These are phyloP conservation scores for Herpetomonas samuelpessoai DNA, from an alignment of 208 protist species.

Conservation along the genomic window DNA sequence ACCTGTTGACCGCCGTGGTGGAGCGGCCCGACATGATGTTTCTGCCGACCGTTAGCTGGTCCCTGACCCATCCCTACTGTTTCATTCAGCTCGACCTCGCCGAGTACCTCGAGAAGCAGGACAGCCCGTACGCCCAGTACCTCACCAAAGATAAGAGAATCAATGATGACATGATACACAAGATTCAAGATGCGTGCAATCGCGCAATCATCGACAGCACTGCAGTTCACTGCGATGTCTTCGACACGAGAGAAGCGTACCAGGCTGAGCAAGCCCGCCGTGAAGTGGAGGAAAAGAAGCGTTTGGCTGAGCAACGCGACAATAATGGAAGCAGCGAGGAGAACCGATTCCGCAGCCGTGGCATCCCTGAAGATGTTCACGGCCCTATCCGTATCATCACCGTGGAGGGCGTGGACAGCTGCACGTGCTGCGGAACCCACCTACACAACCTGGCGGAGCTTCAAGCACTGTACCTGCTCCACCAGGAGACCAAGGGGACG, in stretches of 20 bases:
- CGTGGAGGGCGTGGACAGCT: constrained; percentile 66
- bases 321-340: constrained; percentile 2
- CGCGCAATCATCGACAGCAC: constrained; percentile 37
- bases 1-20: constrained; percentile 81
- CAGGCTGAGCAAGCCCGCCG: constrained; percentile 14
- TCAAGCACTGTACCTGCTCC: constrained; percentile 69
- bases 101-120: constrained; percentile 20
- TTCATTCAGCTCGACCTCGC: constrained; percentile 67
- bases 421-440: constrained; percentile 90
- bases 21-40: constrained; percentile 36
- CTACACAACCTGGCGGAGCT: constrained; percentile 63
- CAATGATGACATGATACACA: constrained; percentile 33
- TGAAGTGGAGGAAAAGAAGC: constrained; percentile 1
- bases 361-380: constrained; percentile 69
- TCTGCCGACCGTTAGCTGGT: constrained; percentile 82
- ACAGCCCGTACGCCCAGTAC: constrained; percentile 14
- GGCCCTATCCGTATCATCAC: constrained; percentile 79
- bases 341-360: constrained; percentile 39
- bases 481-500: constrained; percentile 77
- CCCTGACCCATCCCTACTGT: constrained; percentile 62
- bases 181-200: constrained; percentile 68
- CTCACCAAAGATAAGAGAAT: constrained; percentile 60
- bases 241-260: constrained; percentile 43
- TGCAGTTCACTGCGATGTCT: constrained; percentile 50
- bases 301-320: not conserved